Evolutionary conservation across 177 flowering plant genomes (phyloP).

Genomic region (Vitis hybrid): DNA sequence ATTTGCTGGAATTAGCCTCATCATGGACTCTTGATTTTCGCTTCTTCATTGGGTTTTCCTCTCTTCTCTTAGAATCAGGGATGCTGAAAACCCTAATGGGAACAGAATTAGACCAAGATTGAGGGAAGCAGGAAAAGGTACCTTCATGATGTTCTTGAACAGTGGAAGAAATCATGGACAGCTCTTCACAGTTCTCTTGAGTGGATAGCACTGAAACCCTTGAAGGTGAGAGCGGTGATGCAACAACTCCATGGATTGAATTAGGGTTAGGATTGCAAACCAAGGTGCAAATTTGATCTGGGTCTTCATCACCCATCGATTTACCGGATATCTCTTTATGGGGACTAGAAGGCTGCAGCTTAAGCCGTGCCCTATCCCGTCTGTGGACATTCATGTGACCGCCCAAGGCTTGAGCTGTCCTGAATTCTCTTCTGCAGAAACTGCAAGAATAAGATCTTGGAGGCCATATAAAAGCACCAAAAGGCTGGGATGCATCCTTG

Average conservation of each 20-base stretch:
- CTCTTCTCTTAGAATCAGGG: background rate
- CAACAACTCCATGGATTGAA: background rate
- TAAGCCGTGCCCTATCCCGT: conserved; percentile 1
- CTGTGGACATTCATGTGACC: background rate
- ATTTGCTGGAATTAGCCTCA: background rate
- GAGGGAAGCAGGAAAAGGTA: background rate
- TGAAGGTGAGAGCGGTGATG: background rate
- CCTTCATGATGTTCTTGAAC: background rate
- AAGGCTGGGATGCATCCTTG: conserved; percentile 1
- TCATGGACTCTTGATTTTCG: background rate
- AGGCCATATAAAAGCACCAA: conserved; percentile 1
- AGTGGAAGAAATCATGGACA: background rate
- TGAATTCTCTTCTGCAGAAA: conserved; percentile 5
- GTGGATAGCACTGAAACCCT: background rate
- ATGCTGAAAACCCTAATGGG: background rate
- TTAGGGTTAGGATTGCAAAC: background rate
- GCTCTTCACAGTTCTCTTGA: background rate
- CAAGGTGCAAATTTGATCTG: no score
- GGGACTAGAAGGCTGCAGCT: background rate
- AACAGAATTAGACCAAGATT: background rate
- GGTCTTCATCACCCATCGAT: no score
- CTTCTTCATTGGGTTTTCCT: background rate
- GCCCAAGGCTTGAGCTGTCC: conserved; percentile 2
- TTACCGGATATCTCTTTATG: background rate
- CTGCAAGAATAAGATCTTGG: conserved; percentile 4